Base-by-base conservation (phyloP, 2,329 filamentous ascomycete genomes). In the Aspergillus melleus region DNA sequence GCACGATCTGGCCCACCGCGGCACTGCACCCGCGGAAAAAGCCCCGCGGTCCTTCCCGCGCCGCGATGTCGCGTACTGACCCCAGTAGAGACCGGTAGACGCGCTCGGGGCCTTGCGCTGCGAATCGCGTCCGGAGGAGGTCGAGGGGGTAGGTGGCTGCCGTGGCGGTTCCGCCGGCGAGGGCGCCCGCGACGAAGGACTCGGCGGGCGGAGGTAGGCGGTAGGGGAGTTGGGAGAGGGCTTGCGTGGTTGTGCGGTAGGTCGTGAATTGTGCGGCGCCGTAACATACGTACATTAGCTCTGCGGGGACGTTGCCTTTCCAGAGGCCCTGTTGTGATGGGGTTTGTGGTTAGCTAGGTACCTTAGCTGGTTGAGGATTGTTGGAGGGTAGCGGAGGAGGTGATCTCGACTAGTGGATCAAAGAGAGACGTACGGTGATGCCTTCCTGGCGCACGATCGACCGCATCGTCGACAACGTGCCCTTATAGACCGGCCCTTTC, bases 301-400 rank as follows among this genome's bases (percentile, higher is more conserved):
- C 95, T 54, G 95, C 95, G 44, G 95, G 93, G 60, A 99, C 87
- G 74, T 99, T 99, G 74, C 95, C 95, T 82, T 98, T 98, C 95
- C 95, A 99, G 65, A 99, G 84, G 30, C 87, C 90, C 55, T 81
- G 51, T n/a, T n/a, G n/a, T n/a, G n/a, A n/a, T n/a, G n/a, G n/a
- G n/a, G n/a, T n/a, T n/a, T n/a, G n/a, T n/a, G n/a, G n/a, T n/a
- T n/a, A n/a, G n/a, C n/a, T n/a, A n/a, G n/a, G n/a, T n/a, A n/a
- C n/a, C n/a, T n/a, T n/a, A n/a, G n/a, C n/a, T n/a, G n/a, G n/a
- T n/a, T n/a, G n/a, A n/a, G n/a, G n/a, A n/a, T n/a, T n/a, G n/a
- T n/a, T n/a, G n/a, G n/a, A n/a, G n/a, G n/a, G n/a, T n/a, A n/a
- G n/a, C n/a, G n/a, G n/a, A n/a, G n/a, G n/a, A n/a, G n/a, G n/a